Evolutionary conservation across 176 grass and related monocot genomes (phyloP), one percentile per base, ranked within the genome.

Genomic region (Raddia distichophylla): DNA sequence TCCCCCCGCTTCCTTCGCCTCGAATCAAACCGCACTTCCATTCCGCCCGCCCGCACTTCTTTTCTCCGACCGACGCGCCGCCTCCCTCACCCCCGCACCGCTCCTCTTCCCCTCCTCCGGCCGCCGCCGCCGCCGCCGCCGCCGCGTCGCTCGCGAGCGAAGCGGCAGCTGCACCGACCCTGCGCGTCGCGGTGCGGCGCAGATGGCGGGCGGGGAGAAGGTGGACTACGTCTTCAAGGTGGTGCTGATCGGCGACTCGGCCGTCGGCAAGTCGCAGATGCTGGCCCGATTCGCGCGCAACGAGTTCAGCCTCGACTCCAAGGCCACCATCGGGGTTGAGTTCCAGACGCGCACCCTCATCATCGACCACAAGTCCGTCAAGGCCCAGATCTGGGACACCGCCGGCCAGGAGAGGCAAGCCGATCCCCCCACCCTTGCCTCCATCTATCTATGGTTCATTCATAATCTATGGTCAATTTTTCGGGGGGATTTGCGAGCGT

Each of bases 151-250:
- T n/a, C 54, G 8, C 54, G 11, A 57, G 54, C 54, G 7, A 40
- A 57, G 54, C 61, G 48, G 69, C 40, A 6, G 48, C 16, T 48
- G 47, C 67, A 16, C 71, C 19, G 9, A 46, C 11, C 54, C 48
- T 46, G 22, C 20, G 60, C 47, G 61, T 60, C 20, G 74, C 67
- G 50, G 4, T 1, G 37, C 37, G 37, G 37, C 37, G 37, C 37
- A 27, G 37, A 95, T 95, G 93, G 77, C 84, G 33, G 84, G 84
- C 37, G 89, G 87, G 69, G 93, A 97, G 65, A 94, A 92, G 80
- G 89, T 97, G 61, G 94, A 97, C 79, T 97, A 97, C 60, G 94
- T 97, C 17, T 97, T 97, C 87, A 97, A 97, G 78, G 94, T 97
- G 84, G 94, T 97, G 75, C 87, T 97, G 54, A 97, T 97, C 82